Conservation (phyloP, 2,329 filamentous ascomycete genomes). For the Botrytis medusae region DNA sequence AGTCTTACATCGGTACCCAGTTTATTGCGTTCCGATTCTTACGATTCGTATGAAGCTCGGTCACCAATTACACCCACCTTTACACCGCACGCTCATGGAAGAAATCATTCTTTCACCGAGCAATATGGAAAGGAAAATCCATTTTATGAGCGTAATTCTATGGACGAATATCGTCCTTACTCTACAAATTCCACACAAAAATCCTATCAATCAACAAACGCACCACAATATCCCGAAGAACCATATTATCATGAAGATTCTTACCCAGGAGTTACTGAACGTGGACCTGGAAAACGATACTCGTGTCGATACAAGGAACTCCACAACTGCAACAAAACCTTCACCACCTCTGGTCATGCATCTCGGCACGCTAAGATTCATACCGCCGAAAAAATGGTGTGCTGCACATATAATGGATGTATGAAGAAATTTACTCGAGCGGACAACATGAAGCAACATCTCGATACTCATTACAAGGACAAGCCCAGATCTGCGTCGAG, state of each 20-base stretch:
- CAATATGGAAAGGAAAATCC: slow-evolving; percentile 10
- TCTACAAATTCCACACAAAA: slow-evolving; percentile 1
- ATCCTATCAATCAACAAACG: background rate
- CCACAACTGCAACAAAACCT: slow-evolving; percentile 73
- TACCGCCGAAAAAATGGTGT: slow-evolving; percentile 75
- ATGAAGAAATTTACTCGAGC: slow-evolving; percentile 78
- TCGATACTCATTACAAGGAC: slow-evolving; percentile 72
- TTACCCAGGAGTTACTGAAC: slow-evolving; percentile 24
- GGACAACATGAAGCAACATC: slow-evolving; percentile 86
- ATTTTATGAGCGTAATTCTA: background rate
- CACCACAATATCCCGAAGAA: slow-evolving; percentile 26
- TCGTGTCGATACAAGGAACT: slow-evolving; percentile 71
- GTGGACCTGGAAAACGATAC: slow-evolving; percentile 57
- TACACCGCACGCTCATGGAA: slow-evolving; percentile 44
- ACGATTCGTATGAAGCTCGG: slow-evolving; percentile 57
- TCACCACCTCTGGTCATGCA: slow-evolving; percentile 83
- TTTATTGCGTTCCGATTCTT: slow-evolving; percentile 60
- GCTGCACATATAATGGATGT: slow-evolving; percentile 66
- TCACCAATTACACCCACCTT: slow-evolving; percentile 57
- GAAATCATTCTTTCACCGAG: slow-evolving; percentile 35
- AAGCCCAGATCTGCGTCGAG: slow-evolving; percentile 17
- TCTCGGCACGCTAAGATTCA: slow-evolving; percentile 83
- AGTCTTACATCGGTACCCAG: slow-evolving; percentile 45
- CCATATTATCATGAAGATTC: slow-evolving; percentile 27
- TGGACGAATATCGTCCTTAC: background rate